These are phyloP conservation scores for Alternaria ethzedia DNA, from an alignment of 2,329 filamentous ascomycete species.

Conservation along the genomic window DNA sequence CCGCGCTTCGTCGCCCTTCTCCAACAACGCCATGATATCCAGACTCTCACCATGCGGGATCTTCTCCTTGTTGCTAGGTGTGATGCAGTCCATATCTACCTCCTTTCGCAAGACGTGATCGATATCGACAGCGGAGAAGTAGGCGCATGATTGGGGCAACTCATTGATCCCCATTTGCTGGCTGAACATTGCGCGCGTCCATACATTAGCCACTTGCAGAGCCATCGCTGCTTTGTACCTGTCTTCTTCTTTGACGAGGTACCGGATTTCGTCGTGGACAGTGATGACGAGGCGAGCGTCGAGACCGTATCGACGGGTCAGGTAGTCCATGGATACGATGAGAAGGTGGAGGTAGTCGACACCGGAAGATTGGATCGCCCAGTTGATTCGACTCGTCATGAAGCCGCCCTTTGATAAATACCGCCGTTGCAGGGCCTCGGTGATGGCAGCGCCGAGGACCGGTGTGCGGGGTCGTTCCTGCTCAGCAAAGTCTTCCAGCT, in stretches of 20 bases:
- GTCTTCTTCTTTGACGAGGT: constrained; percentile 84
- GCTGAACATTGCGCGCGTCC: constrained; percentile 96
- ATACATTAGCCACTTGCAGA: constrained; percentile 90
- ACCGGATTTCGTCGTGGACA: constrained; percentile 97
- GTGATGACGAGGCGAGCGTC: constrained; percentile 87
- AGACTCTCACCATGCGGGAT: constrained; percentile 87
- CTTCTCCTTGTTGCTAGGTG: constrained; percentile 78
- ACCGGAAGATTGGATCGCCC: constrained; percentile 97
- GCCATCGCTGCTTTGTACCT: constrained; percentile 91
- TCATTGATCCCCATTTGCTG: constrained; percentile 97
- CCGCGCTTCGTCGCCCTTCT: constrained; percentile 70
- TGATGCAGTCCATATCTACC: constrained; percentile 96
- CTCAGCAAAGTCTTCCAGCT: constrained; percentile 95
- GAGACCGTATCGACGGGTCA: constrained; percentile 84
- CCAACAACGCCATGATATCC: constrained; percentile 79
- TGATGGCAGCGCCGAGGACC: constrained; percentile 92
- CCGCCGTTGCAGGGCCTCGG: constrained; percentile 87
- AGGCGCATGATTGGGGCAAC: constrained; percentile 90
- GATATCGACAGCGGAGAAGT: constrained; percentile 94
- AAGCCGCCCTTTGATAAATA: constrained; percentile 90
- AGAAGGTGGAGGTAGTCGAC: constrained; percentile 97
- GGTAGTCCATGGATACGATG: constrained; percentile 92
- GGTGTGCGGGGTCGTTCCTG: constrained; percentile 90
- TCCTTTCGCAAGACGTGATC: constrained; percentile 97
- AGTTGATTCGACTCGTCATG: constrained; percentile 96